Conservation (phyloP, 768 basidiomycete genomes). For the Neoboletus brunneissimus region DNA sequence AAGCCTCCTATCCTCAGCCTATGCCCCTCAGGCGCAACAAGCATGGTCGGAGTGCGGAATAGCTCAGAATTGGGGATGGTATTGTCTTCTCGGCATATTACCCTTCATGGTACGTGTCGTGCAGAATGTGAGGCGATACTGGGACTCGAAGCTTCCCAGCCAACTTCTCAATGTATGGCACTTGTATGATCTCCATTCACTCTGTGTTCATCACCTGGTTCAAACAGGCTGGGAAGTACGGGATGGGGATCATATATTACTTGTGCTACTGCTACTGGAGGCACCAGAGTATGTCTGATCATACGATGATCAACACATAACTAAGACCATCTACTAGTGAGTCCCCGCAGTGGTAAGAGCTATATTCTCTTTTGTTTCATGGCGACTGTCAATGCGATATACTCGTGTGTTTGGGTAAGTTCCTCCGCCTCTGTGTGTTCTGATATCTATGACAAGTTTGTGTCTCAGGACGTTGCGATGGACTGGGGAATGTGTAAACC, state of each 20-base stretch:
- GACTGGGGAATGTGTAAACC: slow-evolving; percentile 86
- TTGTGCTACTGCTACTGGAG: slow-evolving; percentile 80
- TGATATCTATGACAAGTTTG: not conserved
- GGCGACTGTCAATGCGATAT: slow-evolving; percentile 61
- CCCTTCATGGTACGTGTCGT: slow-evolving; percentile 77
- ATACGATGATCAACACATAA: not conserved
- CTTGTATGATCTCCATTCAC: not conserved
- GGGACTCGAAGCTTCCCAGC: slow-evolving; percentile 66
- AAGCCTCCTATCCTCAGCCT: slow-evolving; percentile 3
- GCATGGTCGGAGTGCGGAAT: slow-evolving; percentile 44
- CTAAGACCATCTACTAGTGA: slow-evolving; percentile 20
- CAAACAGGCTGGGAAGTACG: slow-evolving; percentile 81
- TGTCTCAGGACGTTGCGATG: slow-evolving; percentile 73
- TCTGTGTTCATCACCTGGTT: not conserved
- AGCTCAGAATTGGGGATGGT: slow-evolving; percentile 55
- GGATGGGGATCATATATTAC: slow-evolving; percentile 59
- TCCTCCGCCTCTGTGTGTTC: not conserved
- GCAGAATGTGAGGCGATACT: slow-evolving; percentile 86
- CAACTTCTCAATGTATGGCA: slow-evolving; percentile 83
- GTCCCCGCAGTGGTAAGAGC: slow-evolving; percentile 38
- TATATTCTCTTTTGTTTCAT: slow-evolving; percentile 72
- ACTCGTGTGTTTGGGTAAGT: slow-evolving; percentile 77
- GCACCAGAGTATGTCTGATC: slow-evolving; percentile 44
- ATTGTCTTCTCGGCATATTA: slow-evolving; percentile 56
- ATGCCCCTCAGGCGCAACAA: slow-evolving; percentile 38